Evolutionary conservation across 331 rosid species (phyloP).

Genomic region (Quercus tomentella): DNA sequence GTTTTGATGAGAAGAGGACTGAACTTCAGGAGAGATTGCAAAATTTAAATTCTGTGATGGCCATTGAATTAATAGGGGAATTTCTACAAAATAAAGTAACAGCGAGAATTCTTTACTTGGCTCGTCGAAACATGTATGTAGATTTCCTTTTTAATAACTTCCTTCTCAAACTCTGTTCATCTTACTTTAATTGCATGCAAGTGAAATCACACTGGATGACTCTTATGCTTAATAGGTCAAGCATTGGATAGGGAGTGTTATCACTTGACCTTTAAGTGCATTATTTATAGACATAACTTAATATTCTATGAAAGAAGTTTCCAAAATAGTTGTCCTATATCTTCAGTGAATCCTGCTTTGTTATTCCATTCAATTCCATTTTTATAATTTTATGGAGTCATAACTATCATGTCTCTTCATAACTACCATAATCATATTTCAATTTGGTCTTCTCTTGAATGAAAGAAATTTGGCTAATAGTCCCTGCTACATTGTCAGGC

Average conservation of each 20-base stretch:
- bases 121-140: slow-evolving; percentile 71
- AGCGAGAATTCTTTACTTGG: slow-evolving; percentile 73
- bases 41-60: slow-evolving; percentile 60
- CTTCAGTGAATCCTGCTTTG: neutral
- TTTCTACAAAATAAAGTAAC: slow-evolving; percentile 66
- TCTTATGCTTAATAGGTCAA: neutral
- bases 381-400: neutral
- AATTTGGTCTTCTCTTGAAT: neutral
- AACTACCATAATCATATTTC: neutral
- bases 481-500: slow-evolving; percentile 52
- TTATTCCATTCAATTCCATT: neutral
- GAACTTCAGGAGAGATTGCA: slow-evolving; percentile 53
- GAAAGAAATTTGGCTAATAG: slow-evolving; percentile 2
- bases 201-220: neutral
- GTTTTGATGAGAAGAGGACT: slow-evolving; percentile 46
- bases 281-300: neutral
- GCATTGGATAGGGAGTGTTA: neutral
- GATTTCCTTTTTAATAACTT: slow-evolving; percentile 2
- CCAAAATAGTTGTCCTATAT: neutral
- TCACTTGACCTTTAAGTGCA: neutral
- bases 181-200: neutral
- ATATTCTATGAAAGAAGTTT: neutral
- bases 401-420: neutral
- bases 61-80: slow-evolving; percentile 71
- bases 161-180: slow-evolving; percentile 1